These are phyloP conservation scores for Arabidopsis hybrid DNA, from an alignment of 441 rosid genomes.

Conservation along the genomic window DNA sequence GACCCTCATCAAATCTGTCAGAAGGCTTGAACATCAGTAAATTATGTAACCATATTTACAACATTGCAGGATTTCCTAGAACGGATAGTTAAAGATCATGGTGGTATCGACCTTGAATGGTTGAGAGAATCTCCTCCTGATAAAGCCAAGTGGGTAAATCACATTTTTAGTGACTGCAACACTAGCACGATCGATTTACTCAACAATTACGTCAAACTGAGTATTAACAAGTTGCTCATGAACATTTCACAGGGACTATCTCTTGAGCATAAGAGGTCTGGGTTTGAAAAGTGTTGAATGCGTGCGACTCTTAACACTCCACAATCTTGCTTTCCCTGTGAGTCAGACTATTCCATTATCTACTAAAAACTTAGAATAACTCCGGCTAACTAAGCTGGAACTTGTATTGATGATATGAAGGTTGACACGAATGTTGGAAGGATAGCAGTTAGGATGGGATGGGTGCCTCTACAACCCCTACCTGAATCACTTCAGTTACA, in stretches of 20 bases:
- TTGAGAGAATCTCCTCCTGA: slow-evolving; percentile 82
- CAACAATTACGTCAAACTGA: slow-evolving; percentile 17
- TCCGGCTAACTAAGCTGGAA: slow-evolving; percentile 33
- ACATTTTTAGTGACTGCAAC: slow-evolving; percentile 10
- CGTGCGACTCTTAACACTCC: slow-evolving; percentile 94
- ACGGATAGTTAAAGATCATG: slow-evolving; percentile 79
- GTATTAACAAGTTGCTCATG: slow-evolving; percentile 26
- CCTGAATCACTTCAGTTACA: slow-evolving; percentile 98
- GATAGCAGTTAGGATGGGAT: slow-evolving; percentile 97
- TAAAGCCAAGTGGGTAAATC: slow-evolving; percentile 74
- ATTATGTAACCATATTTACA: slow-evolving; percentile 30
- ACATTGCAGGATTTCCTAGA: slow-evolving; percentile 84
- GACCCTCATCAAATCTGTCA: slow-evolving; percentile 7
- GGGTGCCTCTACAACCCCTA: slow-evolving; percentile 98
- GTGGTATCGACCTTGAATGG: slow-evolving; percentile 94
- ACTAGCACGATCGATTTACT: slow-evolving; percentile 5
- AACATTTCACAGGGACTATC: slow-evolving; percentile 73
- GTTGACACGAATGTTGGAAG: slow-evolving; percentile 99
- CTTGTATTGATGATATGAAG: slow-evolving; percentile 53
- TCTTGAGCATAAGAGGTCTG: slow-evolving; percentile 84
- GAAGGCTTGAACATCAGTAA: slow-evolving; percentile 33
- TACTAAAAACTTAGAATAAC: slow-evolving; percentile 29
- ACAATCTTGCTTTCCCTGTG: slow-evolving; percentile 97
- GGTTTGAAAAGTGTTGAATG: slow-evolving; percentile 99
- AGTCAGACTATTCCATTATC: slow-evolving; percentile 45